A percentile compares a stretch with the other conserved stretches of the same genome.
Evolutionary conservation across 2,329 filamentous ascomycete species (phyloP).

Genomic region (Clarireedia hainanense): DNA sequence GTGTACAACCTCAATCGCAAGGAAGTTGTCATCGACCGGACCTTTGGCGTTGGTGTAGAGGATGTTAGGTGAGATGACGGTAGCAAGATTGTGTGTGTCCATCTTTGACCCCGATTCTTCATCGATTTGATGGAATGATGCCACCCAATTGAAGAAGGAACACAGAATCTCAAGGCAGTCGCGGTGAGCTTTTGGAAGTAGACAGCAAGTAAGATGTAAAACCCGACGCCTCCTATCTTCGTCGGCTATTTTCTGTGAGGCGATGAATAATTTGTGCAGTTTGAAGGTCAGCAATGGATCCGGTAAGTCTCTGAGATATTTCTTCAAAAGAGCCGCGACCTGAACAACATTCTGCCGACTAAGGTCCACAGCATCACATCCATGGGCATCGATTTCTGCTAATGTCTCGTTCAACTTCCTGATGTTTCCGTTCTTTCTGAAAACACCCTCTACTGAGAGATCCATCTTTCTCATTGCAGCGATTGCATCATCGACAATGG

Average conservation of each 20-base stretch:
- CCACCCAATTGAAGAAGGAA: constrained; percentile 93
- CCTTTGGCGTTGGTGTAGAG: constrained; percentile 64
- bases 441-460: constrained; percentile 95
- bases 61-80: constrained; percentile 95
- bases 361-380: constrained; percentile 77
- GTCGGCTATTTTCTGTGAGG: constrained; percentile 80
- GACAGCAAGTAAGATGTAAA: constrained; percentile 82
- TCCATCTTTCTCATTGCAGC: constrained; percentile 98
- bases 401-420: constrained; percentile 82
- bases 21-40: constrained; percentile 79
- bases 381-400: constrained; percentile 77
- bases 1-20: constrained; percentile 88
- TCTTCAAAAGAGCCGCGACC: constrained; percentile 86
- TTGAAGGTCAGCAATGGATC: constrained; percentile 95
- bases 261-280: constrained; percentile 83
- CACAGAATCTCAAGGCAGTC: constrained; percentile 95
- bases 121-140: constrained; percentile 93
- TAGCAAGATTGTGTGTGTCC: constrained; percentile 95
- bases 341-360: constrained; percentile 87
- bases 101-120: constrained; percentile 98
- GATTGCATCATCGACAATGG: constrained; percentile 90
- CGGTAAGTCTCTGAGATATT: constrained; percentile 88
- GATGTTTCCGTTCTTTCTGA: constrained; percentile 98
- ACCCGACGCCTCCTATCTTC: constrained; percentile 75
- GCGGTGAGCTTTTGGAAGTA: constrained; percentile 84